Conservation (phyloP, 1,139 yeast species). For the Diutina neorugosa region DNA sequence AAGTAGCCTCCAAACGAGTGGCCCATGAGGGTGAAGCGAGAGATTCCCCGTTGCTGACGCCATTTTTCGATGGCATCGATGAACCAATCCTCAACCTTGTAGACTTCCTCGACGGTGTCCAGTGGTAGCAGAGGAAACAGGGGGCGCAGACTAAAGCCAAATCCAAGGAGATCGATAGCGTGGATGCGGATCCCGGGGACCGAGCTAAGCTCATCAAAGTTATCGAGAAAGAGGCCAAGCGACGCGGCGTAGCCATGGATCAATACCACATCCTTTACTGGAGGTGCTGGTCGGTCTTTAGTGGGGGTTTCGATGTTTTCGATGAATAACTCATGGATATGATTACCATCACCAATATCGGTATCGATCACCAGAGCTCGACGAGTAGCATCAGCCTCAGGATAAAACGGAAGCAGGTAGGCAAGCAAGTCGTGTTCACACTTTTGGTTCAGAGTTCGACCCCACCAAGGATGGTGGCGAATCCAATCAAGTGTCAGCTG, state of each 20-base stretch:
- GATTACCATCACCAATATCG: conserved; percentile 9
- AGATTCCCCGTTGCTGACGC: conserved; percentile 47
- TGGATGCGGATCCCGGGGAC: conserved; percentile 33
- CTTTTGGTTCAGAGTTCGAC: neutral
- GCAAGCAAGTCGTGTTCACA: neutral
- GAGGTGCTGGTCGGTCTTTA: conserved; percentile 2
- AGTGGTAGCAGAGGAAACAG: conserved; percentile 22
- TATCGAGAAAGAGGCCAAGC: conserved; percentile 30
- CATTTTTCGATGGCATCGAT: conserved; percentile 76
- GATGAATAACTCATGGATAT: conserved; percentile 9
- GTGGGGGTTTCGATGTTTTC: conserved; percentile 13
- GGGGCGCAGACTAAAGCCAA: conserved; percentile 34
- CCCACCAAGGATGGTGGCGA: neutral
- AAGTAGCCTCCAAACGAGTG: conserved; percentile 93
- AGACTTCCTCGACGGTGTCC: conserved; percentile 15
- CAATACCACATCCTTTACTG: conserved; percentile 24
- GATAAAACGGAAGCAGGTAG: conserved; percentile 46
- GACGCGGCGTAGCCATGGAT: conserved; percentile 39
- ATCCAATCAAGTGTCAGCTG: neutral
- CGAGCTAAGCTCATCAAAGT: conserved; percentile 25
- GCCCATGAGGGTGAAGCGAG: conserved; percentile 63
- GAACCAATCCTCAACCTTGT: conserved; percentile 60
- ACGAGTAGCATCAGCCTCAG: conserved; percentile 39
- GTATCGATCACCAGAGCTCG: conserved; percentile 21
- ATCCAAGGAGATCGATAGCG: conserved; percentile 34